Conservation (phyloP, 371 early-diverging fungal species). For the Rhizomucor miehei region DNA sequence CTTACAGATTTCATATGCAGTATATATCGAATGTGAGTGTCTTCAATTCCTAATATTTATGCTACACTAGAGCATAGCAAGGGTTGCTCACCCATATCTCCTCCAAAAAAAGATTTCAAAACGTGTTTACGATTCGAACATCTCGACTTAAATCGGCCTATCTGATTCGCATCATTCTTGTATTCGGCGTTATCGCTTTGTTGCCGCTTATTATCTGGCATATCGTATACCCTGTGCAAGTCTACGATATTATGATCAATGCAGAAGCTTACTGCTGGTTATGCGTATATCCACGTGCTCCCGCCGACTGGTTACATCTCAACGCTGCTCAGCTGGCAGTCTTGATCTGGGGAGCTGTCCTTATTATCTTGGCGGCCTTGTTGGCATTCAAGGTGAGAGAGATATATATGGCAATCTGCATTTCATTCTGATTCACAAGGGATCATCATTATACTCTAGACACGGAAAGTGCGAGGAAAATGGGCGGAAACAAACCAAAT, state of each 20-base stretch:
- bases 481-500: conserved; percentile 46
- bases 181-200: conserved; percentile 17
- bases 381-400: conserved; percentile 37
- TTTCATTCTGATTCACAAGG: neutral
- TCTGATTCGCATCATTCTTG: conserved; percentile 25
- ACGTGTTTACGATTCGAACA: conserved; percentile 38
- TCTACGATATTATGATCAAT: conserved; percentile 7
- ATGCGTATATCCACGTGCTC: conserved; percentile 26
- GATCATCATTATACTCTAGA: conserved; percentile 15
- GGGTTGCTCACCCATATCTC: no score
- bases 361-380: conserved; percentile 28
- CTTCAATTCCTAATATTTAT: no score
- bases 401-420: neutral
- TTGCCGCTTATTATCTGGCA: conserved; percentile 31
- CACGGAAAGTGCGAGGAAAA: conserved; percentile 33
- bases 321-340: conserved; percentile 21
- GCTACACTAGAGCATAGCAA: no score
- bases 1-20: conserved; percentile 18
- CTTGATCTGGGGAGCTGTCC: conserved; percentile 16
- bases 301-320: conserved; percentile 17
- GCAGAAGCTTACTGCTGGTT: conserved; percentile 24
- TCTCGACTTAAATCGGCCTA: conserved; percentile 33
- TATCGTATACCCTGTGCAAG: conserved; percentile 16
- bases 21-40: conserved; percentile 38
- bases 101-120: conserved; percentile 23